Base-by-base conservation (phyloP, 352 stramenopile genomes). In the Pythium myriotylum region DNA sequence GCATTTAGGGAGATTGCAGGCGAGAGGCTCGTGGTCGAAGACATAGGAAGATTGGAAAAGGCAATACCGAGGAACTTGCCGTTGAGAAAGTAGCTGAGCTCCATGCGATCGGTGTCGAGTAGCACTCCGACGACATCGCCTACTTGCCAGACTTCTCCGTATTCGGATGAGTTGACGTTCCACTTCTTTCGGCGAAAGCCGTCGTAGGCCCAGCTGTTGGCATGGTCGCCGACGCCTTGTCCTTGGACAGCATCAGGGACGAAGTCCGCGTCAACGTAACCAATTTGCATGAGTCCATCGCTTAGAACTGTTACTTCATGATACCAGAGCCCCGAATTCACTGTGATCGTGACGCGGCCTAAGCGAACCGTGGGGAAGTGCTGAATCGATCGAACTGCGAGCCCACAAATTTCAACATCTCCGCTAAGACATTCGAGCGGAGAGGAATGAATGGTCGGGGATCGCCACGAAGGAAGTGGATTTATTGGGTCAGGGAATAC, bases 231-330 rank as follows among this genome's bases (percentile, higher is more conserved):
- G 0, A 98, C 93, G 7, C 94, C 89, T 69, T 96, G 89, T 4
- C 90, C 91, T 69, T 92, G 76, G 7, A 91, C 54, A 4, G 89
- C 67, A 57, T 97, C 89, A n/a, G 84, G 72, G 8, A 73, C 54
- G 67, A 98, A 98, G 0, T 84, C 69, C 17, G 48, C 59, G n/a
- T 94, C 88, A 20, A 96, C 79, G 81, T 95, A 98, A 2, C 95
- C 95, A 64, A 98, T 96, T 64, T 98, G 94, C 68, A 96, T 95
- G 0, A 98, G 72, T 9, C 94, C 94, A 54, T 94, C 92, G 0
- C 79, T 97, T 23, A 97, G 69, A 1, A 98, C 63, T 2, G 74
- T 67, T 3, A 95, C 92, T 75, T 98, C 92, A 61, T 97, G 96
- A 56, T 97, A 98, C 68, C 67, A 98, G 17, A 94, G 56, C 0